These are phyloP conservation scores for Tetracentron sinense DNA, from an alignment of 164 flowering plant species.

Conservation along the genomic window DNA sequence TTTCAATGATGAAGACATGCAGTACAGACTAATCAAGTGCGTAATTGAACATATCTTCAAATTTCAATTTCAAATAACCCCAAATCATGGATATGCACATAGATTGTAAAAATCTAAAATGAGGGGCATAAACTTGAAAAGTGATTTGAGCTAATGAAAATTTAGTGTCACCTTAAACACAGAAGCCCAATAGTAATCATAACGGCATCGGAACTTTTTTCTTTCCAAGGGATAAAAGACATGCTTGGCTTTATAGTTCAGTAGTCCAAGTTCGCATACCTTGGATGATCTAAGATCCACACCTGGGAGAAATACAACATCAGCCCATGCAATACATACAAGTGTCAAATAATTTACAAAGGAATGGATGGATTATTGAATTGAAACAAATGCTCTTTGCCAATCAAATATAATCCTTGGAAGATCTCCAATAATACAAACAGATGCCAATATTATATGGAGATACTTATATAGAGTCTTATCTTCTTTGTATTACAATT, in stretches of 20 bases:
- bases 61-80: no score
- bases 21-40: neutral
- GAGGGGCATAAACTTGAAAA: neutral
- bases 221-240: constrained; percentile 55
- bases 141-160: neutral
- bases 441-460: no score
- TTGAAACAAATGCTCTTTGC: no score
- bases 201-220: constrained; percentile 69
- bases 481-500: no score
- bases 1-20: neutral
- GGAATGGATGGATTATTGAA: neutral
- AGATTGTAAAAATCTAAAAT: neutral
- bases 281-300: constrained; percentile 91
- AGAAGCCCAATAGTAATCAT: constrained; percentile 97
- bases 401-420: no score
- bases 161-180: constrained; percentile 55
- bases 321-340: constrained; percentile 1
- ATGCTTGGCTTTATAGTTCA: constrained; percentile 71
- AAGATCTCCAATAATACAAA: no score
- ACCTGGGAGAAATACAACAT: constrained; percentile 38
- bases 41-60: neutral
- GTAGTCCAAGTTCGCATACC: constrained; percentile 81
- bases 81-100: neutral
- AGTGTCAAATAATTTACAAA: neutral
- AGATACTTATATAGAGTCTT: no score